Evolutionary conservation across 2,329 filamentous ascomycete species (phyloP).

Genomic region (Trichoderma koningii): DNA sequence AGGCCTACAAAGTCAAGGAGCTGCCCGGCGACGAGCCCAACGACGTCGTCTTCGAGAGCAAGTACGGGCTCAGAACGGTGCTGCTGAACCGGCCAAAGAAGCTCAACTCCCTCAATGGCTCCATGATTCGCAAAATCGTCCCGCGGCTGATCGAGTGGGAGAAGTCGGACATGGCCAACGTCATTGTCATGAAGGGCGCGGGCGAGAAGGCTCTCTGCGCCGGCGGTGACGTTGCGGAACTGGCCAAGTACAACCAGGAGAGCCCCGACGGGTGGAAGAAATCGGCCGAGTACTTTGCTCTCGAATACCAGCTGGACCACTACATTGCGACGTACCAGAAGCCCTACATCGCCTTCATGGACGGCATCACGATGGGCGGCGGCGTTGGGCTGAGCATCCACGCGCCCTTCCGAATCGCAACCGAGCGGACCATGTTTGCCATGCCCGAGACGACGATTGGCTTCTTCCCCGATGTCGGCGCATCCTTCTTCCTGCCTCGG

Average conservation of each 20-base stretch:
- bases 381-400: constrained; percentile 93
- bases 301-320: constrained; percentile 96
- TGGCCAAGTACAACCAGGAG: constrained; percentile 72
- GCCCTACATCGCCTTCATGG: constrained; percentile 94
- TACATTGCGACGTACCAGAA: constrained; percentile 91
- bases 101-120: constrained; percentile 87
- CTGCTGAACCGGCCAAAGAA: constrained; percentile 93
- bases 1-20: constrained; percentile 51
- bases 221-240: constrained; percentile 82
- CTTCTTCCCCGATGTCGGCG: constrained; percentile 98
- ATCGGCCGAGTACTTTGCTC: constrained; percentile 83
- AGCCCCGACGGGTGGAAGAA: constrained; percentile 69
- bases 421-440: constrained; percentile 91
- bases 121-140: constrained; percentile 93
- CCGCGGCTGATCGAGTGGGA: constrained; percentile 90
- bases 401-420: constrained; percentile 94
- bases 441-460: constrained; percentile 99
- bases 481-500: constrained; percentile 90
- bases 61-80: constrained; percentile 87
- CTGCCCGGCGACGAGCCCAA: constrained; percentile 72
- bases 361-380: constrained; percentile 97
- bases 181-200: constrained; percentile 87
- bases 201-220: constrained; percentile 87
- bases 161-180: constrained; percentile 90
- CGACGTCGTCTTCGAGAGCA: constrained; percentile 89